These are phyloP conservation scores for Capronia coronata DNA, from an alignment of 2,329 filamentous ascomycete species.

Conservation along the genomic window DNA sequence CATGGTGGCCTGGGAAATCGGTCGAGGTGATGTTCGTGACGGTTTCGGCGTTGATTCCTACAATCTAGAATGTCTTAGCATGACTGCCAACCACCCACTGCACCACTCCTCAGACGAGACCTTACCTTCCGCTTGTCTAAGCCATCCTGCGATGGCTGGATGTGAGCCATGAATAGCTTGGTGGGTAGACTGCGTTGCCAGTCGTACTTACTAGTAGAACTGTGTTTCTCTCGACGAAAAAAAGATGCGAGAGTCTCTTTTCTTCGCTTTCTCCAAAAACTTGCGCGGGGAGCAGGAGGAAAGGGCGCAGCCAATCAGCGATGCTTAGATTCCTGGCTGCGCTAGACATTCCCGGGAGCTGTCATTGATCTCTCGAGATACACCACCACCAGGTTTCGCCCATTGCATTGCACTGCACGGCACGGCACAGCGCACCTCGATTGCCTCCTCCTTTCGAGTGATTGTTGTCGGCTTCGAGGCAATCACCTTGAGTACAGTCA, in stretches of 20 bases:
- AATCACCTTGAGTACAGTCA: conserved; percentile 8
- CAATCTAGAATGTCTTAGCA: conserved; percentile 31
- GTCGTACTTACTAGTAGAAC: too few species aligned
- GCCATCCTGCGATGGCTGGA: conserved; percentile 18
- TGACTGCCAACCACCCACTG: too few species aligned
- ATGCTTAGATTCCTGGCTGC: not conserved
- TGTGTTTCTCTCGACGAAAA: not conserved
- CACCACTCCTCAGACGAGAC: not conserved
- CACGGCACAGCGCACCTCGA: not conserved
- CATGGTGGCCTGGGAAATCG: conserved; percentile 87
- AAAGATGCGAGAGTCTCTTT: not conserved
- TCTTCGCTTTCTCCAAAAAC: conserved; percentile 8
- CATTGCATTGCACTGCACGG: too few species aligned
- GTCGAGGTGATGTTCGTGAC: conserved; percentile 82
- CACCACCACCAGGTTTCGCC: conserved; percentile 1
- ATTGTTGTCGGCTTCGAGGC: conserved; percentile 14
- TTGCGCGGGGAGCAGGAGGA: not conserved
- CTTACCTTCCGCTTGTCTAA: conserved; percentile 25
- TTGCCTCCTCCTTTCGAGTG: conserved; percentile 1
- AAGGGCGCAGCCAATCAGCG: not conserved
- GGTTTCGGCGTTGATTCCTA: conserved; percentile 83
- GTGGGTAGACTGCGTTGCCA: not conserved
- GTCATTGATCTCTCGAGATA: conserved; percentile 17
- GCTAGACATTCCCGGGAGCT: not conserved
- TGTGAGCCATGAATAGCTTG: conserved; percentile 16